A percentile compares a stretch with the other conserved stretches of the same genome.
phyloP scores from a whole-genome alignment of 2,329 filamentous ascomycete genomes.

The Keithomyces neogunnii region DNA sequence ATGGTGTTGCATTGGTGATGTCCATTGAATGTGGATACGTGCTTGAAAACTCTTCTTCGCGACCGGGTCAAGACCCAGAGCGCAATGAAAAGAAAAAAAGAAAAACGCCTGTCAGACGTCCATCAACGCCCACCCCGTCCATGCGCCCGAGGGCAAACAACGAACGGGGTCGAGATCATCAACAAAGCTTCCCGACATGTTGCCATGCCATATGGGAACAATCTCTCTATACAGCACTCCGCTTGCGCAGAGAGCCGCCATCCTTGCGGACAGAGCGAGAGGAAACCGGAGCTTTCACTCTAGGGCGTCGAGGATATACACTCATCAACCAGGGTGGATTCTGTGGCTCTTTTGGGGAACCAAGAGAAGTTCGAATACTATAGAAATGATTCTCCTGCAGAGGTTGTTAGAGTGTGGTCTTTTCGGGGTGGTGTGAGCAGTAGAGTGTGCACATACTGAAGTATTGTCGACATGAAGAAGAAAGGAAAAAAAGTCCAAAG shows the following conservation, averaged over 20 bases:
- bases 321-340: conserved; percentile 94
- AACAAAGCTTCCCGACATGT: conserved; percentile 26
- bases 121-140: conserved; percentile 73
- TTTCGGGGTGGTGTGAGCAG: conserved; percentile 5
- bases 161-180: conserved; percentile 83
- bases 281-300: conserved; percentile 66
- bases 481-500: conserved; percentile 36
- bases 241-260: conserved; percentile 34
- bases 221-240: conserved; percentile 67
- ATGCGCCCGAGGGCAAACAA: conserved; percentile 69
- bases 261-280: conserved; percentile 54
- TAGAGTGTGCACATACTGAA: conserved; percentile 39
- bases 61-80: conserved; percentile 34
- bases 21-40: neutral
- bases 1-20: neutral
- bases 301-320: conserved; percentile 75
- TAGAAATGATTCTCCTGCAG: conserved; percentile 85
- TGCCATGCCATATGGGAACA: conserved; percentile 20
- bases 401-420: conserved; percentile 13
- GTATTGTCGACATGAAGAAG: conserved; percentile 56
- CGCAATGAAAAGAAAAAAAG: conserved; percentile 47
- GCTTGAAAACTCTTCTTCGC: conserved; percentile 39
- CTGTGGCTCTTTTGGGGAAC: conserved; percentile 88
- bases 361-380: conserved; percentile 92
- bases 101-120: conserved; percentile 75